Evolutionary conservation across 768 basidiomycete species (phyloP).

Genomic region (Russula virescens): DNA sequence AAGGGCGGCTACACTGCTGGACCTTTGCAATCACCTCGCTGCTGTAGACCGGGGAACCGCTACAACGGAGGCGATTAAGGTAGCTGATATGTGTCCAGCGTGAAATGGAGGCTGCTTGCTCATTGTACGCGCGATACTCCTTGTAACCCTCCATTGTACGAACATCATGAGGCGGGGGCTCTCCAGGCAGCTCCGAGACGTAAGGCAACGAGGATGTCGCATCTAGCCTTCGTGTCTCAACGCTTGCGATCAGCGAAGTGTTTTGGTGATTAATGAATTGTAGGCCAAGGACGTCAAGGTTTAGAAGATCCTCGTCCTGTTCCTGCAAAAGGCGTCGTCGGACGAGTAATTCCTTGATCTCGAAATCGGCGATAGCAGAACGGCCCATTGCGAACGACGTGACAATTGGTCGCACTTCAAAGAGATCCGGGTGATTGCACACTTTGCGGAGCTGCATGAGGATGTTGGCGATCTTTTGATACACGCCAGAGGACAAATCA

Average conservation of each 20-base stretch:
- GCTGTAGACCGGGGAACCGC: conserved; percentile 33
- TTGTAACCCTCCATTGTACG: conserved; percentile 72
- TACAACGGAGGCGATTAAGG: conserved; percentile 69
- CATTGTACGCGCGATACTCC: conserved; percentile 39
- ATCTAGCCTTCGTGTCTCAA: conserved; percentile 51
- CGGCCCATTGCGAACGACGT: conserved; percentile 71
- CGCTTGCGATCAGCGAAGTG: conserved; percentile 46
- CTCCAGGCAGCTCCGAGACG: conserved; percentile 48
- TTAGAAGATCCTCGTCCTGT: conserved; percentile 45
- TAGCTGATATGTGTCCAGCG: conserved; percentile 69
- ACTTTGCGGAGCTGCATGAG: conserved; percentile 98
- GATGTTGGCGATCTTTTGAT: conserved; percentile 87
- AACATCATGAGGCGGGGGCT: conserved; percentile 66
- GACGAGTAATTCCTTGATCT: conserved; percentile 84
- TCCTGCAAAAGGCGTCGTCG: conserved; percentile 64
- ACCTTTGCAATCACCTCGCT: conserved; percentile 36
- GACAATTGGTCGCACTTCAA: conserved; percentile 81
- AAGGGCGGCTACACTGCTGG: conserved; percentile 36
- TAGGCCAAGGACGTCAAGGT: conserved; percentile 61
- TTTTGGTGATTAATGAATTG: conserved; percentile 54
- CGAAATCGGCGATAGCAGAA: conserved; percentile 70
- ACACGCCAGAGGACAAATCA: conserved; percentile 78
- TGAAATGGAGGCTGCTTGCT: conserved; percentile 46
- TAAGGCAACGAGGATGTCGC: conserved; percentile 52
- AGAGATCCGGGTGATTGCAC: conserved; percentile 90